phyloP scores from a whole-genome alignment of 2,329 filamentous ascomycete genomes.

The Gaeumannomyces sp. region DNA sequence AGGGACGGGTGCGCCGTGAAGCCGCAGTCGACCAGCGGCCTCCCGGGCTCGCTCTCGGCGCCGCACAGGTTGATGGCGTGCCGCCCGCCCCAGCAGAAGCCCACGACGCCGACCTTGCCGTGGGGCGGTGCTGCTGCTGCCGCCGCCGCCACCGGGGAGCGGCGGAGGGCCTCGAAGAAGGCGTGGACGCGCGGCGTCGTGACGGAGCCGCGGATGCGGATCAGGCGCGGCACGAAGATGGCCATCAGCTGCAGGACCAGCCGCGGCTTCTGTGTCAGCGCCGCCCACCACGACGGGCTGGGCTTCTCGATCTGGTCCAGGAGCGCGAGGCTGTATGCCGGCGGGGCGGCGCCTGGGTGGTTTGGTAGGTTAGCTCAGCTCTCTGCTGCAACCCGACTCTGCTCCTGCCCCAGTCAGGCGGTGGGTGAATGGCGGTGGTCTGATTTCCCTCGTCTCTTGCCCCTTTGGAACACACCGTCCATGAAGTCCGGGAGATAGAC shows the following conservation, averaged over 20 bases:
- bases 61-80: conserved; percentile 41
- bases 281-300: conserved; percentile 7
- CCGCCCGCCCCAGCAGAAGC: conserved; percentile 60
- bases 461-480: conserved; percentile 22
- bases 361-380: background rate
- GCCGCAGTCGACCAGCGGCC: conserved; percentile 41
- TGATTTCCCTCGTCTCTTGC: too few relatives aligned
- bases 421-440: too few relatives aligned
- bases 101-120: conserved; percentile 43
- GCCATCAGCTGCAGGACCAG: background rate
- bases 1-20: conserved; percentile 48
- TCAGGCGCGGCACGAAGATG: conserved; percentile 25
- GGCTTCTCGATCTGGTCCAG: conserved; percentile 12
- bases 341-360: conserved; percentile 1
- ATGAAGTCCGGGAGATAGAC: conserved; percentile 54
- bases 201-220: conserved; percentile 24
- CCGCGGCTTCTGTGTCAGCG: background rate
- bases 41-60: conserved; percentile 13
- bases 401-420: too few relatives aligned
- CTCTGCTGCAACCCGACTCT: too few relatives aligned
- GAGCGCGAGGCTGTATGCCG: conserved; percentile 7
- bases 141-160: conserved; percentile 7
- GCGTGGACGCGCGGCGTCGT: conserved; percentile 27
- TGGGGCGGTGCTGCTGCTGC: conserved; percentile 15
- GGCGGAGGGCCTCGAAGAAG: conserved; percentile 31